Base-by-base conservation (phyloP, 2,329 filamentous ascomycete genomes). In the Ilyonectria mors-panacis region DNA sequence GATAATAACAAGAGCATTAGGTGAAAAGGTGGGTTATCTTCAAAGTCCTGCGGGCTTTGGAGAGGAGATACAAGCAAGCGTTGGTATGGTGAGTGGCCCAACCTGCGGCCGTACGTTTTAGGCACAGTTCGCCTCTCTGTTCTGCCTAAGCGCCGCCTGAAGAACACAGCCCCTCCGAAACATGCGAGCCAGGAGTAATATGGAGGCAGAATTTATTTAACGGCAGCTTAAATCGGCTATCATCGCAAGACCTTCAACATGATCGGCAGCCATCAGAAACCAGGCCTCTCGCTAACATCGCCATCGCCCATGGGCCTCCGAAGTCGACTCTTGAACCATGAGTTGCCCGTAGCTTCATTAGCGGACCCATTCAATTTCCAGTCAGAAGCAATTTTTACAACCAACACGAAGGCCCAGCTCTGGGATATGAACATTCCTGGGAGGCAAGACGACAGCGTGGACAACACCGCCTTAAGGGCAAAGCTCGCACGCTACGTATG, bases 401-500 rank as follows among this genome's bases (percentile, higher is more conserved):
- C 54, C 15, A 48, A 65, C 3, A 63, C 64, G 5, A 59, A 21
- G n/a, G 64, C 51, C 12, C 64, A 56, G 17, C 37, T 66, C 10
- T 62, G 57, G 64, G 59, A 66, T 23, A 44, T 53, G 6, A 19
- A 63, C 21, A 19, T 51, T 6, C 17, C 23, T 13, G 53, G 33
- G 21, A 37, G 33, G 35, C 33, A 66, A 45, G 33, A 62, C 17
- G 50, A 57, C 2, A 21, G 45, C 30, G 37, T 66, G 12, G 59
- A 58, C 21, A 59, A 54, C 30, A 12, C 33, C 15, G 51, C 44
- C 19, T 30, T 66, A 7, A 53, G 53, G 26, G n/a, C 8, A 12
- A 66, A 23, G 39, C 58, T 66, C 21, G 35, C 28, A 10, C 23
- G 28, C n/a, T 67, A 30, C 15, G 58, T 54, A 33, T 19, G 54